Conservation (phyloP, 2,329 filamentous ascomycete species). For the Onygenales sp. region DNA sequence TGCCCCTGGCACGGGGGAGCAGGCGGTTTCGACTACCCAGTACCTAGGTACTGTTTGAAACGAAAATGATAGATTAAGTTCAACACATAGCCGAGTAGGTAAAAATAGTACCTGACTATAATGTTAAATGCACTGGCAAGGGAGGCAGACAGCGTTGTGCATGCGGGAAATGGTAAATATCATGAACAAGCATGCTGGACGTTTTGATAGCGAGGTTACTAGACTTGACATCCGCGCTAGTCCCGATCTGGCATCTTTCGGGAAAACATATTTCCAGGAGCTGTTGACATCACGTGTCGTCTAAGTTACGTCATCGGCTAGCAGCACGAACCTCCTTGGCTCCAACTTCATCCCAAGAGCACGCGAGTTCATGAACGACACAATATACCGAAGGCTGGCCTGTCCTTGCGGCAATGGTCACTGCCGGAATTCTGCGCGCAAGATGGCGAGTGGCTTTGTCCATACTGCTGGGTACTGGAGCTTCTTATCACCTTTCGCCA, state of each 20-base stretch:
- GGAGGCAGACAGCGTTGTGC: not conserved
- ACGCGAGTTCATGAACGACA: slow-evolving; percentile 2
- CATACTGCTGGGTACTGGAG: slow-evolving; percentile 18
- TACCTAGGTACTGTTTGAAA: not conserved
- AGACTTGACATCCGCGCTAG: not conserved
- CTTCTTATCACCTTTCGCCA: slow-evolving; percentile 13
- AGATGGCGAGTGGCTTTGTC: slow-evolving; percentile 28
- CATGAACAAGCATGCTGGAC: not conserved
- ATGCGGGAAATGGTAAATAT: not conserved
- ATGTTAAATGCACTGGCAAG: not conserved
- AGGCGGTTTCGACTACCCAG: not conserved
- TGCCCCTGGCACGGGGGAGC: not conserved
- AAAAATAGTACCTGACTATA: no score
- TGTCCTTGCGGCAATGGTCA: slow-evolving; percentile 24
- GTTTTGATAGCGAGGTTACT: no score
- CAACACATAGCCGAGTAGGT: not conserved
- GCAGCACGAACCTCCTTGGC: not conserved
- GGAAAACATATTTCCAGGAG: not conserved
- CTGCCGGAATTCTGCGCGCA: slow-evolving; percentile 22
- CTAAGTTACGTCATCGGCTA: not conserved
- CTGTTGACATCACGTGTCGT: not conserved
- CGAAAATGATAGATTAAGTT: not conserved
- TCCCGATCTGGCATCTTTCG: not conserved
- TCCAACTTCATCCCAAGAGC: not conserved
- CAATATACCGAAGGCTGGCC: slow-evolving; percentile 9